A percentile compares a stretch with the other conserved stretches of the same genome.
Conservation (phyloP, 805 yeast genomes). For the Allodekkera sacchari region DNA sequence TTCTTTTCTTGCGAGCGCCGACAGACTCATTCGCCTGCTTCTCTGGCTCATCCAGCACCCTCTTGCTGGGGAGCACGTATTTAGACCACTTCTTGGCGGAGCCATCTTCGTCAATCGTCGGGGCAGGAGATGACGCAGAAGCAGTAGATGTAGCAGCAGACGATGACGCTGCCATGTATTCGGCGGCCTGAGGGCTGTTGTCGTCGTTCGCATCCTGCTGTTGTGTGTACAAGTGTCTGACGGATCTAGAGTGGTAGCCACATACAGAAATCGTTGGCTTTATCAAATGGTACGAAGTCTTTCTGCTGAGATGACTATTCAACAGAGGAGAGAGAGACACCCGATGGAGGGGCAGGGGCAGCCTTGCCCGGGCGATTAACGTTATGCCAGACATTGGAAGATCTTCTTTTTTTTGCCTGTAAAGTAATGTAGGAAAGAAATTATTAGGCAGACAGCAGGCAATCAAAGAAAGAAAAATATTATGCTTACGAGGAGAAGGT, state of each 20-base stretch:
- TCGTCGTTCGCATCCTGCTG: conserved; percentile 3
- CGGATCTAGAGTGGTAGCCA: conserved; percentile 1
- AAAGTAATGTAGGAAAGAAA: too few relatives aligned
- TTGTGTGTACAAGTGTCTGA: conserved; percentile 3
- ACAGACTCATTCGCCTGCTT: conserved; percentile 5
- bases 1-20: conserved; percentile 9
- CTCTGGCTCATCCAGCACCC: conserved; percentile 2
- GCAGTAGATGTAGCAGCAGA: background rate
- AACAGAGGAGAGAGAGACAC: too few relatives aligned
- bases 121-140: background rate
- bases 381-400: too few relatives aligned
- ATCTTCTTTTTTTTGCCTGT: too few relatives aligned
- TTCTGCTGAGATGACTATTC: too few relatives aligned
- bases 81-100: conserved; percentile 21
- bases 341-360: too few relatives aligned
- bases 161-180: background rate
- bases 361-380: too few relatives aligned
- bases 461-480: too few relatives aligned
- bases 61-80: conserved; percentile 18
- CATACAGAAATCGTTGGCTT: too few relatives aligned
- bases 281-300: too few relatives aligned
- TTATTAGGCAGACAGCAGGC: too few relatives aligned
- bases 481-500: too few relatives aligned
- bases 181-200: conserved; percentile 1
- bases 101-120: background rate